Conservation (phyloP, 176 grass and related monocot species). For the Melocanna baccifera region DNA sequence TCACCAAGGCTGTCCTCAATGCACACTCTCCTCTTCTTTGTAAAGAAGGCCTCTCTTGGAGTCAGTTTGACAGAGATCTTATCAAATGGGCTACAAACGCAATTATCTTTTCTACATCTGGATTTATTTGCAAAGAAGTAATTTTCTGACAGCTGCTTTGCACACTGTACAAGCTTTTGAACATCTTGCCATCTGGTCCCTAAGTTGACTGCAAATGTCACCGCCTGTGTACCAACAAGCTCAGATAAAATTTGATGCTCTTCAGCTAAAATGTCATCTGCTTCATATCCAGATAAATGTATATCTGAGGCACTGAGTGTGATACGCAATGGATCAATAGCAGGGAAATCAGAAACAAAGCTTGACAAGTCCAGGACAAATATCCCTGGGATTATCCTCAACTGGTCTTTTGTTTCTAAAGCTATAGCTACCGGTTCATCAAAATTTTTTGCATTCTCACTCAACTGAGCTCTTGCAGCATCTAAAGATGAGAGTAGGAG, state of each 20-base stretch:
- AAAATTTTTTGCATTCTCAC: constrained; percentile 48
- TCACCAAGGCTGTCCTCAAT: constrained; percentile 61
- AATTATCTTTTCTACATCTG: not conserved
- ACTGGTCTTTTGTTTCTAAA: constrained; percentile 33
- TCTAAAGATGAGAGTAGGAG: constrained; percentile 84
- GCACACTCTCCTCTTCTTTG: constrained; percentile 56
- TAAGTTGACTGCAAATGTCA: constrained; percentile 74
- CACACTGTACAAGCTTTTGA: constrained; percentile 52
- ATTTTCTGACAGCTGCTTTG: constrained; percentile 52
- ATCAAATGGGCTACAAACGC: constrained; percentile 27
- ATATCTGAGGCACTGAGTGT: constrained; percentile 53
- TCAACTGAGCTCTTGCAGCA: constrained; percentile 76
- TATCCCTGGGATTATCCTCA: constrained; percentile 57
- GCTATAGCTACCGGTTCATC: constrained; percentile 49
- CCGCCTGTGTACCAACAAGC: constrained; percentile 56
- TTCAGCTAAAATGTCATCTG: constrained; percentile 55
- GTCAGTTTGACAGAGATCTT: constrained; percentile 42
- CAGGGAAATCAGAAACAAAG: constrained; percentile 65
- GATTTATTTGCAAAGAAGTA: constrained; percentile 33
- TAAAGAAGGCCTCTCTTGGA: constrained; percentile 80
- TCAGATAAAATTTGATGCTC: constrained; percentile 58
- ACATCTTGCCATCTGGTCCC: constrained; percentile 65
- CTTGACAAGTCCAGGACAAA: constrained; percentile 52
- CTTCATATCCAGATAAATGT: constrained; percentile 52
- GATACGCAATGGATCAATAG: constrained; percentile 69